Percentiles rank a stretch among this genome's conserved stretches.
Conservation (phyloP, 2,329 filamentous ascomycete genomes). For the Exophiala sp. region DNA sequence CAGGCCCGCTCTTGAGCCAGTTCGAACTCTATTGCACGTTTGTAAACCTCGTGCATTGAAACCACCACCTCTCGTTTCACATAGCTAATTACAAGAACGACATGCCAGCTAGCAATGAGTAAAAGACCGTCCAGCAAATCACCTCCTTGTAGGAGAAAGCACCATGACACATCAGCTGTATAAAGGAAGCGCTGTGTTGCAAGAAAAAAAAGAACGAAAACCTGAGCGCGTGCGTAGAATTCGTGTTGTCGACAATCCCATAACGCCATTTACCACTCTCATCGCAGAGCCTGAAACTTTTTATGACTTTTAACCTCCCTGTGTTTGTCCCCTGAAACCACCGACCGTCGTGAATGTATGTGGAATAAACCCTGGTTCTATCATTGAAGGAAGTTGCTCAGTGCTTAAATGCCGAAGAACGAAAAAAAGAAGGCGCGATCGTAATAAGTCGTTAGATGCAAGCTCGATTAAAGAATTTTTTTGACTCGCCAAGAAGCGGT, state of each 20-base stretch:
- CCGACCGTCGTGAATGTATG: slow-evolving; percentile 21
- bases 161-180: slow-evolving; percentile 6
- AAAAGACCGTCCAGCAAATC: neutral
- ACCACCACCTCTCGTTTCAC: slow-evolving; percentile 19
- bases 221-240: slow-evolving; percentile 4
- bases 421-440: slow-evolving; percentile 20
- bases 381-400: slow-evolving; percentile 18
- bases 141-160: slow-evolving; percentile 6
- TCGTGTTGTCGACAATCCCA: slow-evolving; percentile 2
- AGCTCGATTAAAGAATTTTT: slow-evolving; percentile 21
- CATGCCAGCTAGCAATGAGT: slow-evolving; percentile 1
- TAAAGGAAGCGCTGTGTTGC: slow-evolving; percentile 11
- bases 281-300: slow-evolving; percentile 14
- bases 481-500: slow-evolving; percentile 8
- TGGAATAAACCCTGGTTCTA: slow-evolving; percentile 16
- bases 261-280: slow-evolving; percentile 14
- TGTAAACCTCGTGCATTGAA: slow-evolving; percentile 8
- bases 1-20: neutral
- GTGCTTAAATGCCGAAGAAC: slow-evolving; percentile 25
- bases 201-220: slow-evolving; percentile 2
- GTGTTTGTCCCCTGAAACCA: slow-evolving; percentile 10
- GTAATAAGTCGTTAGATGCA: slow-evolving; percentile 24
- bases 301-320: slow-evolving; percentile 21
- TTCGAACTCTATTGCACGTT: slow-evolving; percentile 6
- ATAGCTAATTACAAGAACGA: slow-evolving; percentile 24